phyloP scores from a whole-genome alignment of 257 asterid species.

The Buddleja alternifolia region DNA sequence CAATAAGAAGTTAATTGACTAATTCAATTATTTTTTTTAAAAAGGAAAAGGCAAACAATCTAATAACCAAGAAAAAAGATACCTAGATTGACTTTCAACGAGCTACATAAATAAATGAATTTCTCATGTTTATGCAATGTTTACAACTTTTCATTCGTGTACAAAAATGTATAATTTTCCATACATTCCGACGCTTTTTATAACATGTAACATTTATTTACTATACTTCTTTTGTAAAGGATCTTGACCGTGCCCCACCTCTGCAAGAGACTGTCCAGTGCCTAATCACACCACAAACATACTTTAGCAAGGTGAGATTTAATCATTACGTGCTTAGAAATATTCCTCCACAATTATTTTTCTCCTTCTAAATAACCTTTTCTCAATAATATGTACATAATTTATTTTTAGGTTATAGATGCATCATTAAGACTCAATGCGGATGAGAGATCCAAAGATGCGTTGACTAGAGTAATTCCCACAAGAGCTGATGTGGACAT shows the following conservation, averaged over 20 bases:
- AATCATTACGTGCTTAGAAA: not conserved
- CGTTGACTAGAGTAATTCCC: constrained; percentile 65
- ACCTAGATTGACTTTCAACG: too few species aligned
- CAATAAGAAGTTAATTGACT: too few species aligned
- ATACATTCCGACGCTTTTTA: too few species aligned
- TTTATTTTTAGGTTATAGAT: constrained; percentile 42
- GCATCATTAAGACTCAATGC: constrained; percentile 49
- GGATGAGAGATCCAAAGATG: constrained; percentile 61
- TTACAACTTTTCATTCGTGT: too few species aligned
- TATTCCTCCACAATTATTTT: not conserved
- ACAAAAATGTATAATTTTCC: too few species aligned
- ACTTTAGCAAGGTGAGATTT: constrained; percentile 61
- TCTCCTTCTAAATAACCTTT: not conserved
- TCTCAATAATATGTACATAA: too few species aligned
- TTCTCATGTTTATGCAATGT: too few species aligned
- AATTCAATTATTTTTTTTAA: too few species aligned
- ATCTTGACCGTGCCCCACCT: constrained; percentile 40
- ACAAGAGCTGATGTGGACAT: constrained; percentile 76
- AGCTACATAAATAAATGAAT: too few species aligned
- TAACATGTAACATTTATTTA: too few species aligned
- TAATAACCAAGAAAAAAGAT: too few species aligned
- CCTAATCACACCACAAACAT: constrained; percentile 57
- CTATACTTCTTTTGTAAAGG: constrained; percentile 48
- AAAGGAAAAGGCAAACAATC: too few species aligned
- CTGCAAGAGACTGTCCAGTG: constrained; percentile 62